Evolutionary conservation across 345 rosid genomes (phyloP).

Genomic region (Laguncularia racemosa): DNA sequence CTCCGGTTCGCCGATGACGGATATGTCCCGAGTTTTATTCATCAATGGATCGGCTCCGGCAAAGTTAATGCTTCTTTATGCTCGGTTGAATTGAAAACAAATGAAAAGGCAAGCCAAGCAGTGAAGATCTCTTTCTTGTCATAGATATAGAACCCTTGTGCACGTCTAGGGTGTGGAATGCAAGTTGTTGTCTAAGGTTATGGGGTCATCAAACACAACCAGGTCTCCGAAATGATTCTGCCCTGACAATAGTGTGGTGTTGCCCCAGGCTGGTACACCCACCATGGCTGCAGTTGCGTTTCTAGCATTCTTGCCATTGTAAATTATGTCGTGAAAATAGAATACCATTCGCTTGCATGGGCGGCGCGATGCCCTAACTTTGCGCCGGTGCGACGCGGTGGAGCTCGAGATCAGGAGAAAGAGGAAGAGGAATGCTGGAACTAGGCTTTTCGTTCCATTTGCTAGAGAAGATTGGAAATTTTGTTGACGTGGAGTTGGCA

Average conservation of each 20-base stretch:
- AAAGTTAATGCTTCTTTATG: slow-evolving; percentile 51
- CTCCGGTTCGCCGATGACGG: slow-evolving; percentile 70
- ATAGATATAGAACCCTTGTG: slow-evolving; percentile 26
- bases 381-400: too few relatives aligned
- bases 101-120: slow-evolving; percentile 48
- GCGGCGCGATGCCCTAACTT: too few relatives aligned
- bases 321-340: too few relatives aligned
- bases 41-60: slow-evolving; percentile 59
- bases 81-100: slow-evolving; percentile 54
- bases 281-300: slow-evolving; percentile 10
- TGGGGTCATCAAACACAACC: slow-evolving; percentile 31
- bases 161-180: slow-evolving; percentile 23
- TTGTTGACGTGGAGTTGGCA: too few relatives aligned
- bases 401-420: too few relatives aligned
- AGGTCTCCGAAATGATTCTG: slow-evolving; percentile 27
- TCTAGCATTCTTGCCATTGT: too few relatives aligned
- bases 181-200: slow-evolving; percentile 21
- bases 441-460: too few relatives aligned
- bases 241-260: slow-evolving; percentile 15
- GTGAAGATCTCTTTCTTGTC: slow-evolving; percentile 24
- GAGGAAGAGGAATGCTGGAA: too few relatives aligned
- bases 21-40: slow-evolving; percentile 64
- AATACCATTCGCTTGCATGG: too few relatives aligned
- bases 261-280: slow-evolving; percentile 20
- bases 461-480: too few relatives aligned